These are phyloP conservation scores for Apiospora marii DNA, from an alignment of 2,329 filamentous ascomycete species.

Conservation along the genomic window DNA sequence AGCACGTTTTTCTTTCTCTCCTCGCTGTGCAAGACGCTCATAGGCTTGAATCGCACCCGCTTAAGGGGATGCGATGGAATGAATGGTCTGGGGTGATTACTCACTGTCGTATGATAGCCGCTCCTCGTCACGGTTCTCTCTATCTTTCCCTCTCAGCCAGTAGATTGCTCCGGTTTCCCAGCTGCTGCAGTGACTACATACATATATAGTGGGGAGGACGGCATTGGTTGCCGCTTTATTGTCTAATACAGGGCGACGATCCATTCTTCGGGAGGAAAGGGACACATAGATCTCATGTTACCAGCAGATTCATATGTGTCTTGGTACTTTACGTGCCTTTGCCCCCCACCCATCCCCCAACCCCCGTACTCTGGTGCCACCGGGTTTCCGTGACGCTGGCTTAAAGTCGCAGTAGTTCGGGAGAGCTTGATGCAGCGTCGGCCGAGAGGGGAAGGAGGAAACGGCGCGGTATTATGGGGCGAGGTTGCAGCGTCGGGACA, in stretches of 20 bases:
- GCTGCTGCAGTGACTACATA: not conserved
- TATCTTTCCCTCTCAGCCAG: not conserved
- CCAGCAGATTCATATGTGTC: not conserved
- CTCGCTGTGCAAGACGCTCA: not conserved
- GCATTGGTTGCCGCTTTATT: not conserved
- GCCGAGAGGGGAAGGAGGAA: slow-evolving; percentile 4
- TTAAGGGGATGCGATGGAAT: not conserved
- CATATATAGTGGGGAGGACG: not conserved
- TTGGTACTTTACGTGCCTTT: not conserved
- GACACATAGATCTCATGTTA: not conserved
- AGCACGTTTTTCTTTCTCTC: too few relatives aligned
- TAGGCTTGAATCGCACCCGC: not conserved
- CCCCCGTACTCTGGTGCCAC: not conserved
- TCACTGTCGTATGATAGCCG: not conserved
- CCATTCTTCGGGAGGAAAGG: not conserved
- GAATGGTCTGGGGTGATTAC: not conserved
- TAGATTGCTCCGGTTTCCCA: not conserved
- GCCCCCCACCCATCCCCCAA: too few relatives aligned
- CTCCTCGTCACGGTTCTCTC: not conserved
- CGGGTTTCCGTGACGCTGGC: not conserved
- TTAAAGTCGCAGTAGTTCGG: not conserved
- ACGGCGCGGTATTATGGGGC: not conserved
- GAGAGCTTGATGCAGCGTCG: not conserved
- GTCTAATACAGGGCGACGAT: not conserved
- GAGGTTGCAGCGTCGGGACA: slow-evolving; percentile 4